Conservation (phyloP, 768 basidiomycete species). For the Tylopilus cervinicoccineus region DNA sequence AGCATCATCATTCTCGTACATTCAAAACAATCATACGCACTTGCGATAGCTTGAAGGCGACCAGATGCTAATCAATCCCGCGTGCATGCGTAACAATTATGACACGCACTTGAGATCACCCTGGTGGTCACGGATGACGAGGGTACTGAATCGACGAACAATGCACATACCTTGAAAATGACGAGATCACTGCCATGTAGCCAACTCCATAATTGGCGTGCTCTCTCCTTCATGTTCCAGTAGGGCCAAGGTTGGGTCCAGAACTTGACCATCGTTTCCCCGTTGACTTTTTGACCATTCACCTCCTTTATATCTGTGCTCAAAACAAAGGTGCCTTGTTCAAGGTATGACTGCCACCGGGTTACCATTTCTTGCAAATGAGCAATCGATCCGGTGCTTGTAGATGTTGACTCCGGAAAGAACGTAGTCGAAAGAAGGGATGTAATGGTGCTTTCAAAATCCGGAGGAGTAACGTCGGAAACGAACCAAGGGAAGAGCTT, state of each 20-base stretch:
- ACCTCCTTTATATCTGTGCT: conserved; percentile 38
- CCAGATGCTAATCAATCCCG: conserved; percentile 1
- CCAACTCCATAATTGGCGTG: conserved; percentile 45
- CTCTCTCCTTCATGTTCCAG: conserved; percentile 62
- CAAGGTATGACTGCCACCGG: conserved; percentile 74
- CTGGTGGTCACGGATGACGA: conserved; percentile 35
- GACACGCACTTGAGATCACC: conserved; percentile 86
- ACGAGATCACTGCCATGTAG: conserved; percentile 62
- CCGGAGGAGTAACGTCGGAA: conserved; percentile 85
- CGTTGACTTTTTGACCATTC: conserved; percentile 21
- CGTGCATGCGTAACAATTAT: neutral
- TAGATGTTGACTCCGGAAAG: conserved; percentile 36
- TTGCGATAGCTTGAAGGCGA: conserved; percentile 67
- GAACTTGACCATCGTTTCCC: conserved; percentile 40
- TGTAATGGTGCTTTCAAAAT: conserved; percentile 62
- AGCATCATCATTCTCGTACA: neutral
- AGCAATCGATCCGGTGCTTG: conserved; percentile 26
- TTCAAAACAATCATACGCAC: conserved; percentile 39
- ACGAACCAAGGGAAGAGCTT: conserved; percentile 98
- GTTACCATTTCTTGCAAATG: conserved; percentile 57
- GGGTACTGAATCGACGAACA: neutral
- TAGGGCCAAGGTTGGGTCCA: conserved; percentile 78
- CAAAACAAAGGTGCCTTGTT: conserved; percentile 64
- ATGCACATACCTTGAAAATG: conserved; percentile 68
- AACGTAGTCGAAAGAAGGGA: conserved; percentile 59